Conservation (phyloP, 1,284 basidiomycete species). For the Meira miltonrushii region DNA sequence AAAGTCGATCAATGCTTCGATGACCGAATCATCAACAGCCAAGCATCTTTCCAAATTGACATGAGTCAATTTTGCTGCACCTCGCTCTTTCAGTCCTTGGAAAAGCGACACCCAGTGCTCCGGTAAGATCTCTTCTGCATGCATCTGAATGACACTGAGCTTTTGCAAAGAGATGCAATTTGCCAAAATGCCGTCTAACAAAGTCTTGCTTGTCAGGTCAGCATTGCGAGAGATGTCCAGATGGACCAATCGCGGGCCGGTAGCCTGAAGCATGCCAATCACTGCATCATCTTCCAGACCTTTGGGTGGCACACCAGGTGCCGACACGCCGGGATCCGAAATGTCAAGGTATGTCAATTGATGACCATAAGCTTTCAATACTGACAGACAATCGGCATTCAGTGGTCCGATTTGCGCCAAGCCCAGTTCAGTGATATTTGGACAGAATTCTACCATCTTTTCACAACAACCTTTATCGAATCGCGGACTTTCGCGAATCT, state of each 20-base stretch:
- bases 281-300: slow-evolving; percentile 62
- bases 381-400: slow-evolving; percentile 38
- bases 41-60: slow-evolving; percentile 41
- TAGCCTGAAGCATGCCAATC: slow-evolving; percentile 58
- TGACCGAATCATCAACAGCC: slow-evolving; percentile 60
- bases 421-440: slow-evolving; percentile 65
- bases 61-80: neutral
- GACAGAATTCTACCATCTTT: slow-evolving; percentile 63
- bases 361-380: slow-evolving; percentile 53
- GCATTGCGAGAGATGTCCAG: slow-evolving; percentile 65
- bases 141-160: slow-evolving; percentile 62
- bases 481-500: slow-evolving; percentile 72
- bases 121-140: slow-evolving; percentile 24
- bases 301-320: slow-evolving; percentile 49
- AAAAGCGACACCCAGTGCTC: slow-evolving; percentile 15
- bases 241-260: slow-evolving; percentile 59
- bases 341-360: slow-evolving; percentile 62
- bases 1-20: slow-evolving; percentile 66
- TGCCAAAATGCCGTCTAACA: slow-evolving; percentile 63
- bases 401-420: slow-evolving; percentile 71
- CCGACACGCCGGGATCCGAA: slow-evolving; percentile 57
- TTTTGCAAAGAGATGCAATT: slow-evolving; percentile 59
- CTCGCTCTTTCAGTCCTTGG: slow-evolving; percentile 9
- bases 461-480: slow-evolving; percentile 72
- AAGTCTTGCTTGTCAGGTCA: slow-evolving; percentile 60